Percentiles rank a stretch among this genome's conserved stretches.
These are phyloP conservation scores for Xylaria sp. DNA, from an alignment of 495 filamentous ascomycete species.

Conservation along the genomic window DNA sequence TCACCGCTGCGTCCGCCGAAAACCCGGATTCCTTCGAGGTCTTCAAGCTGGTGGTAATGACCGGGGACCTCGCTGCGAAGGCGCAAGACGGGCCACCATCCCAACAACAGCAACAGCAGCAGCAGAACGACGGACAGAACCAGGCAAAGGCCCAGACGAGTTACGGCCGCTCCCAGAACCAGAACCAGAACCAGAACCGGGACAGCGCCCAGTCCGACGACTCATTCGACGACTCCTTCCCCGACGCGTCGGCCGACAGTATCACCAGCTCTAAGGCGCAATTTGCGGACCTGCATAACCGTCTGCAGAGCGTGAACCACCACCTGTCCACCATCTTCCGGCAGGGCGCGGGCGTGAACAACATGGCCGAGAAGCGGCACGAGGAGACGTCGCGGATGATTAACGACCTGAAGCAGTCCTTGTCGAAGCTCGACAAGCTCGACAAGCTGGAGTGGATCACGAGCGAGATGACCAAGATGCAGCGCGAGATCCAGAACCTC, in stretches of 20 bases:
- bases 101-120: conserved; percentile 47
- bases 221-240: conserved; percentile 51
- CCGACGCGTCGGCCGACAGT: conserved; percentile 54
- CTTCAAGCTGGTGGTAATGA: conserved; percentile 81
- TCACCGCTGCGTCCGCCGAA: conserved; percentile 87
- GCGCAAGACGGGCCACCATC: conserved; percentile 42
- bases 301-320: conserved; percentile 77
- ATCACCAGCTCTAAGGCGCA: conserved; percentile 65
- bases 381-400: conserved; percentile 55
- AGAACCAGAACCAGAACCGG: conserved; percentile 30
- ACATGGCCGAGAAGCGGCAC: conserved; percentile 65
- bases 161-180: conserved; percentile 36
- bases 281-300: conserved; percentile 82
- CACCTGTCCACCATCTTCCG: conserved; percentile 72
- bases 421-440: conserved; percentile 51
- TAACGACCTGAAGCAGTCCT: conserved; percentile 47
- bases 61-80: conserved; percentile 48
- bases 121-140: conserved; percentile 34
- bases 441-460: conserved; percentile 49
- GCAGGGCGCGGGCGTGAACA: conserved; percentile 59
- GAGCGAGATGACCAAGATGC: conserved; percentile 65
- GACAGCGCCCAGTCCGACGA: conserved; percentile 39
- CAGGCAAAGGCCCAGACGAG: conserved; percentile 39
- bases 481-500: conserved; percentile 68
- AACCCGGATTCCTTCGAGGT: conserved; percentile 93